Evolutionary conservation across 768 basidiomycete genomes (phyloP).

Genomic region (Agaricus subrufescens): DNA sequence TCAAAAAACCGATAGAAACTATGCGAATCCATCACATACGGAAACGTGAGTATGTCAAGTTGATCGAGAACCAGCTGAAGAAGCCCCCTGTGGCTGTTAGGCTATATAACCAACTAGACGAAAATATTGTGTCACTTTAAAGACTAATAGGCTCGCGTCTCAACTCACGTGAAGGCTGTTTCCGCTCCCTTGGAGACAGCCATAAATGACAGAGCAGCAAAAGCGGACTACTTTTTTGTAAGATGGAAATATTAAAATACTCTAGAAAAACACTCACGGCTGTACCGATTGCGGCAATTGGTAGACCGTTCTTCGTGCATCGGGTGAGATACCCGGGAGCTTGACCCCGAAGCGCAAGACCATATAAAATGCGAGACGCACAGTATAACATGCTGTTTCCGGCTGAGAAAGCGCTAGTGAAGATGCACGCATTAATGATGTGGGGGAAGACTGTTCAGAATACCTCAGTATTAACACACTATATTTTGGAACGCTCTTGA

Average conservation of each 20-base stretch:
- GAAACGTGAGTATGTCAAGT: conserved; percentile 70
- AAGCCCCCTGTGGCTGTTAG: conserved; percentile 67
- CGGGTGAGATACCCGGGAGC: conserved; percentile 38
- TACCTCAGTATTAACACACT: conserved; percentile 11
- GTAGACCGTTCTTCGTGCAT: conserved; percentile 46
- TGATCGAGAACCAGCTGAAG: conserved; percentile 63
- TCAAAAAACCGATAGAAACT: background rate
- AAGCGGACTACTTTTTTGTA: conserved; percentile 21
- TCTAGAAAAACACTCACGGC: conserved; percentile 21
- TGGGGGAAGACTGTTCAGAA: conserved; percentile 46
- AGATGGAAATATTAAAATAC: background rate
- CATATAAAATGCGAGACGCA: conserved; percentile 49
- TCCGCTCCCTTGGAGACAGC: conserved; percentile 48
- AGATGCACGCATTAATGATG: conserved; percentile 68
- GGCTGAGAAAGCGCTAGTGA: conserved; percentile 67
- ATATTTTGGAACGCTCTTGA: background rate
- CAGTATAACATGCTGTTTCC: conserved; percentile 61
- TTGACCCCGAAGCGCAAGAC: conserved; percentile 48
- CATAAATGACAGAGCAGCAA: conserved; percentile 59
- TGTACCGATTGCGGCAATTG: conserved; percentile 33
- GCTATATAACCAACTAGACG: conserved; percentile 59
- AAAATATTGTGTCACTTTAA: background rate
- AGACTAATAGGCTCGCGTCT: conserved; percentile 1
- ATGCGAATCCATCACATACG: conserved; percentile 29
- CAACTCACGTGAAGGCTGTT: conserved; percentile 49